Evolutionary conservation across 495 filamentous ascomycete species (phyloP).

Genomic region (Penicillium pancosmium): DNA sequence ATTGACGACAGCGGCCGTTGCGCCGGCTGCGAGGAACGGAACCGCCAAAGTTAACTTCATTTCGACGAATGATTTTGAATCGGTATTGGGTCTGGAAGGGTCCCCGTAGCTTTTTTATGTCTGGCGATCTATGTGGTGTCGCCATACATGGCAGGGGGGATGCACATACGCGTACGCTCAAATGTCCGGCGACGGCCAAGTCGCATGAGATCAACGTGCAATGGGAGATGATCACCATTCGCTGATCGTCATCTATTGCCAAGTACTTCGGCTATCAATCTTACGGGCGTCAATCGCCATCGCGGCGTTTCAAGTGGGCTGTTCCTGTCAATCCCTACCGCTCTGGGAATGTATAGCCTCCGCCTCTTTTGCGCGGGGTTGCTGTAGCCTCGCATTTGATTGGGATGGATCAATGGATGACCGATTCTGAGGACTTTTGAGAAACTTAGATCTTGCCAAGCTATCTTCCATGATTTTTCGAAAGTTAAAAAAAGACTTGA

Average conservation of each 20-base stretch:
- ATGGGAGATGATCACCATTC: conserved; percentile 13
- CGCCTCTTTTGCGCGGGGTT: background rate
- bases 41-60: conserved; percentile 31
- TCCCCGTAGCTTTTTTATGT: conserved; percentile 5
- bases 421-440: background rate
- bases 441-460: background rate
- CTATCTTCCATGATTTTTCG: background rate
- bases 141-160: background rate
- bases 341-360: conserved; percentile 9
- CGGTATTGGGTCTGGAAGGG: background rate
- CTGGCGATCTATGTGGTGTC: background rate
- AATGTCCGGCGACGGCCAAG: background rate
- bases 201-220: conserved; percentile 13
- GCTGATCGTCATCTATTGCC: conserved; percentile 14
- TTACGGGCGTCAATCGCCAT: background rate
- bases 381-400: background rate
- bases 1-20: conserved; percentile 41
- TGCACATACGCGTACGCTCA: background rate
- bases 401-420: background rate
- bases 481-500: background rate
- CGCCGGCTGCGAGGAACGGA: conserved; percentile 20
- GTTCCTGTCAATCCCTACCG: conserved; percentile 3
- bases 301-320: background rate
- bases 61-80: background rate
- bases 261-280: conserved; percentile 18